Percentiles rank a stretch among this genome's conserved stretches.
Evolutionary conservation across 2,329 filamentous ascomycete species (phyloP).

Genomic region (Daldinia sp.): DNA sequence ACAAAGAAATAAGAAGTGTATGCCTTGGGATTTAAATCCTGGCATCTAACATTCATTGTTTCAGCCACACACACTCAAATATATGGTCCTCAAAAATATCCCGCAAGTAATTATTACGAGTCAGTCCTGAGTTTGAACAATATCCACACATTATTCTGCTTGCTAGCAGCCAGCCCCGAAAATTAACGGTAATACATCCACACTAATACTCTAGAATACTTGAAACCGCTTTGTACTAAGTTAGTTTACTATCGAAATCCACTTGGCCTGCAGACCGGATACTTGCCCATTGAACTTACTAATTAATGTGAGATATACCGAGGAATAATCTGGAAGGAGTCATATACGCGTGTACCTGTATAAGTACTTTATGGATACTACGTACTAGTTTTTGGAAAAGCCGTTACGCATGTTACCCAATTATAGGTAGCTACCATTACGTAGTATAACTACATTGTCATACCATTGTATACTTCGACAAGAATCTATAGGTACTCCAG

Average conservation of each 20-base stretch:
- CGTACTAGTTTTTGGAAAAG: background rate
- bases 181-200: no score
- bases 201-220: background rate
- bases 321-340: background rate
- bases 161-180: no score
- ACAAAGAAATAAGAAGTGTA: background rate
- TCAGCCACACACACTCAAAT: no score
- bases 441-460: background rate
- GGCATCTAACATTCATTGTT: background rate
- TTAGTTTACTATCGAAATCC: background rate
- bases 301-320: background rate
- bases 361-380: background rate
- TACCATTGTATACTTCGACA: background rate
- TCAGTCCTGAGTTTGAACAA: background rate
- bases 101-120: background rate
- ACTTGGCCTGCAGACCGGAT: conserved; percentile 7
- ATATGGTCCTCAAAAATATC: background rate
- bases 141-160: background rate
- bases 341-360: background rate
- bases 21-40: background rate
- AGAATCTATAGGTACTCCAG: background rate
- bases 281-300: background rate
- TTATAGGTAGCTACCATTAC: no score
- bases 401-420: background rate
- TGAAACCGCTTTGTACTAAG: background rate